Conservation (phyloP, 495 filamentous ascomycete genomes). For the Penicillium coffeae region DNA sequence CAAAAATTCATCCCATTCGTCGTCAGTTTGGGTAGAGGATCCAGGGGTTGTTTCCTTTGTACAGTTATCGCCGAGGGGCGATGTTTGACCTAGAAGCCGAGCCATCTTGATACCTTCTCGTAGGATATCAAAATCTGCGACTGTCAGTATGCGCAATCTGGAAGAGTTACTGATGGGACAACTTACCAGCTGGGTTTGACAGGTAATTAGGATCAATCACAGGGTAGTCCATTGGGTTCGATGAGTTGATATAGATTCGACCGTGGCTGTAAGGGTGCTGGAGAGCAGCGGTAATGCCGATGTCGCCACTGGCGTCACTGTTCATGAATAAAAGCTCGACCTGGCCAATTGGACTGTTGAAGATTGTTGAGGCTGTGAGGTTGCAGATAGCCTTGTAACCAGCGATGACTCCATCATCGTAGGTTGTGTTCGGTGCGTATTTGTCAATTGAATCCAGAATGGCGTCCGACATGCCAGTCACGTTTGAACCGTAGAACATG, state of each 20-base stretch:
- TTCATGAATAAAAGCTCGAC: slow-evolving; percentile 35
- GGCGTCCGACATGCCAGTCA: slow-evolving; percentile 10
- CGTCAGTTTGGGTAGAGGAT: slow-evolving; percentile 17
- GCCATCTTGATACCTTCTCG: slow-evolving; percentile 31
- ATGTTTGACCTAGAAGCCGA: slow-evolving; percentile 23
- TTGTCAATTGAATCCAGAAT: slow-evolving; percentile 19
- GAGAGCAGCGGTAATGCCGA: slow-evolving; percentile 33
- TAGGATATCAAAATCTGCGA: slow-evolving; percentile 31
- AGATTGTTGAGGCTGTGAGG: slow-evolving; percentile 25
- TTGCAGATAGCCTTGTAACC: slow-evolving; percentile 35
- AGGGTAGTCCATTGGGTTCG: slow-evolving; percentile 31
- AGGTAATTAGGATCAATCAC: slow-evolving; percentile 37
- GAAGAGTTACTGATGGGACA: neutral
- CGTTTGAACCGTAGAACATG: slow-evolving; percentile 14
- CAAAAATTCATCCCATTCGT: slow-evolving; percentile 25
- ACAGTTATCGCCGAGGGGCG: slow-evolving; percentile 20
- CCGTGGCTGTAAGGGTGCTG: slow-evolving; percentile 37
- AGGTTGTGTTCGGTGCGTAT: slow-evolving; percentile 24
- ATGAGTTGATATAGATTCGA: slow-evolving; percentile 33
- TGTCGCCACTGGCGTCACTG: slow-evolving; percentile 26
- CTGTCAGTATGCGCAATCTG: neutral
- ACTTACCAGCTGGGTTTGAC: slow-evolving; percentile 25
- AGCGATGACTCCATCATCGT: slow-evolving; percentile 20
- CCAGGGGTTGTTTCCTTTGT: slow-evolving; percentile 25
- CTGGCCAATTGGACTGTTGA: slow-evolving; percentile 23